phyloP scores from a whole-genome alignment of 352 stramenopile species.

The Phytophthora lateralis region DNA sequence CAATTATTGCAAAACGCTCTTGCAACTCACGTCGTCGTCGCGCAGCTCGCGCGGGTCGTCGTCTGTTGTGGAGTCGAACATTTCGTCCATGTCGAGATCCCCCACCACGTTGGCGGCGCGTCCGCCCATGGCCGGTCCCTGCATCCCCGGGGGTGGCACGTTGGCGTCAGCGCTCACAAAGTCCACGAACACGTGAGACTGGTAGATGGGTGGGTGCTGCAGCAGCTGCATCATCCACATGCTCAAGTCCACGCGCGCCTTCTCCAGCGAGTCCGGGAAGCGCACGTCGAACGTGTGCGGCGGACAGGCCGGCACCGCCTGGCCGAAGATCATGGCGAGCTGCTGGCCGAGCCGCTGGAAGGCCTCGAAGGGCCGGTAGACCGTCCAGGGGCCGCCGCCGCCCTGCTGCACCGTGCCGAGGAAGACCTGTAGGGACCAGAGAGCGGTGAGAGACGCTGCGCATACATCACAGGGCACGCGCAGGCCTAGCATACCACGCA shows the following conservation, averaged over 20 bases:
- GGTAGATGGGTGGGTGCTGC: constrained; percentile 78
- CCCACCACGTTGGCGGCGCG: constrained; percentile 71
- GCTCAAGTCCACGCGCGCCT: constrained; percentile 68
- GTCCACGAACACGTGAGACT: constrained; percentile 84
- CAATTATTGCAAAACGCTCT: constrained; percentile 5
- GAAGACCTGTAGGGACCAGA: constrained; percentile 57
- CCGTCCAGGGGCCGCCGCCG: constrained; percentile 65
- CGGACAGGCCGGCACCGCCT: constrained; percentile 63
- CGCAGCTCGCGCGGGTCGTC: constrained; percentile 58
- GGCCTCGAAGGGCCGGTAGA: constrained; percentile 77
- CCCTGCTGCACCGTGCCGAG: constrained; percentile 78
- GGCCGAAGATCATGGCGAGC: constrained; percentile 74
- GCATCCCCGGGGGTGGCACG: constrained; percentile 59
- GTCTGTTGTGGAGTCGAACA: constrained; percentile 77
- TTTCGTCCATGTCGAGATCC: constrained; percentile 84
- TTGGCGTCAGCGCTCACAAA: constrained; percentile 85
- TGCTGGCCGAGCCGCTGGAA: constrained; percentile 79
- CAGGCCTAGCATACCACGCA: constrained; percentile 41
- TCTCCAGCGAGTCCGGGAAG: constrained; percentile 74
- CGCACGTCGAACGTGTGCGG: constrained; percentile 59
- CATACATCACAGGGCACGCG: background rate
- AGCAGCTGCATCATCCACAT: constrained; percentile 87
- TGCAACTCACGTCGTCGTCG: constrained; percentile 53
- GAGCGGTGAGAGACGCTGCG: constrained; percentile 6
- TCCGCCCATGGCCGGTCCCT: constrained; percentile 7